These are phyloP conservation scores for Nicotiana tabacum DNA, from an alignment of 257 asterid genomes.

Conservation along the genomic window DNA sequence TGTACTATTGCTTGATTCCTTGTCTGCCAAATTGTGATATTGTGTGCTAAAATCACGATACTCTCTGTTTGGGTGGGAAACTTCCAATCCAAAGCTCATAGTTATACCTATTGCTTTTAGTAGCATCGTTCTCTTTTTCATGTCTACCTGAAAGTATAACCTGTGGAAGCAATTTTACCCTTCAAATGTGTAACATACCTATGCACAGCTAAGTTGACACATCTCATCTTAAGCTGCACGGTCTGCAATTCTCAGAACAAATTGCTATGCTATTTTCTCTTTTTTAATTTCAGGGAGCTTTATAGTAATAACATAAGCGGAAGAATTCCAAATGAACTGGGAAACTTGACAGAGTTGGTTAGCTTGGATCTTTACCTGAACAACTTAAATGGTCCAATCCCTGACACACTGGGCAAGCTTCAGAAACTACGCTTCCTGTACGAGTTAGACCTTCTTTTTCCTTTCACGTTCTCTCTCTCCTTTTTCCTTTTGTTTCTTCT, in stretches of 20 bases:
- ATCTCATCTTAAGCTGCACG: neutral
- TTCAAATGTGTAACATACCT: neutral
- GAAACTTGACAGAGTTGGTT: constrained; percentile 80
- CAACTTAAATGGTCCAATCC: constrained; percentile 61
- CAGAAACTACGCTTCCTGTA: constrained; percentile 80
- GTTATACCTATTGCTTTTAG: neutral
- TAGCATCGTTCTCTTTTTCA: neutral
- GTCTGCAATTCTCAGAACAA: neutral
- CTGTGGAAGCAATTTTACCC: neutral
- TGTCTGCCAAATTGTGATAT: neutral
- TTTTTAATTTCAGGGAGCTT: constrained; percentile 64
- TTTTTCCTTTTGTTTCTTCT: constrained; percentile 5
- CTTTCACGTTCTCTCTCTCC: neutral
- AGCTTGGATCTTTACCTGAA: constrained; percentile 96
- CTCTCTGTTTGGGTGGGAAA: neutral
- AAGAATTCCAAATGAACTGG: constrained; percentile 70
- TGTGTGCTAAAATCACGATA: neutral
- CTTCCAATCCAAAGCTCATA: neutral
- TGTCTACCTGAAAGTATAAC: neutral
- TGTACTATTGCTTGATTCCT: neutral
- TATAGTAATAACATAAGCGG: constrained; percentile 86
- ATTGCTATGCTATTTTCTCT: constrained; percentile 10
- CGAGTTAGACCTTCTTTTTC: constrained; percentile 14
- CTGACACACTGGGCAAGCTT: constrained; percentile 68
- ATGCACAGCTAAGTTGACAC: neutral